Conservation (phyloP, 176 grass and related monocot genomes). For the Oryza glaberrima region DNA sequence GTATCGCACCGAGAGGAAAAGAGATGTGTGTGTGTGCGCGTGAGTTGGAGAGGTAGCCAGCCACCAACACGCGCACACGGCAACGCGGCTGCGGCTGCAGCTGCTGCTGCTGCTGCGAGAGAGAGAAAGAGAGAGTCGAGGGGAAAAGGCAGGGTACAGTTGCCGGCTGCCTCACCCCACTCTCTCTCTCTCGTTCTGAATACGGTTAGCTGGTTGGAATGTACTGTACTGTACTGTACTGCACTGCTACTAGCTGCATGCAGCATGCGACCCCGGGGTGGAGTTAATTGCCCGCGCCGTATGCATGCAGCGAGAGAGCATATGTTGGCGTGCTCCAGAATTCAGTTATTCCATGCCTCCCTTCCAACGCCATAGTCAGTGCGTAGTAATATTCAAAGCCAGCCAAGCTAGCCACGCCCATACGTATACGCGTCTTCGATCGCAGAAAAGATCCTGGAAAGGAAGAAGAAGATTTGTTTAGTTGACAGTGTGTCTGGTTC, state of each 20-base stretch:
- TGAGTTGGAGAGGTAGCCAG: background rate
- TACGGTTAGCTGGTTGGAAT: slow-evolving; percentile 39
- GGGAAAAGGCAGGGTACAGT: slow-evolving; percentile 18
- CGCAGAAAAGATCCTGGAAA: background rate
- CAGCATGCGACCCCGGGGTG: background rate
- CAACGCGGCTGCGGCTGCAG: slow-evolving; percentile 27
- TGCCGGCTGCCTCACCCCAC: background rate
- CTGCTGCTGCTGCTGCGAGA: background rate
- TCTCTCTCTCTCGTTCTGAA: background rate
- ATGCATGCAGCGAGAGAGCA: background rate
- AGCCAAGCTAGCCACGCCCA: too few relatives aligned
- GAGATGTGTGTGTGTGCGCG: background rate
- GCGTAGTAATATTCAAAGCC: slow-evolving; percentile 19
- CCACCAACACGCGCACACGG: slow-evolving; percentile 22
- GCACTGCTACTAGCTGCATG: background rate
- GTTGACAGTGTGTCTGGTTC: background rate
- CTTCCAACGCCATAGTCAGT: background rate
- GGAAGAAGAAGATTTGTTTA: background rate
- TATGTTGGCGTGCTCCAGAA: slow-evolving; percentile 54
- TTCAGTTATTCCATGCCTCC: slow-evolving; percentile 23
- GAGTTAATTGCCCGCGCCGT: slow-evolving; percentile 35
- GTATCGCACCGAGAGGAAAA: background rate
- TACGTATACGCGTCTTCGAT: background rate
- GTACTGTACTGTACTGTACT: slow-evolving; percentile 23
- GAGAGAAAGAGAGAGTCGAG: background rate